phyloP scores from a whole-genome alignment of 768 basidiomycete species.

The Astraeus odoratus region DNA sequence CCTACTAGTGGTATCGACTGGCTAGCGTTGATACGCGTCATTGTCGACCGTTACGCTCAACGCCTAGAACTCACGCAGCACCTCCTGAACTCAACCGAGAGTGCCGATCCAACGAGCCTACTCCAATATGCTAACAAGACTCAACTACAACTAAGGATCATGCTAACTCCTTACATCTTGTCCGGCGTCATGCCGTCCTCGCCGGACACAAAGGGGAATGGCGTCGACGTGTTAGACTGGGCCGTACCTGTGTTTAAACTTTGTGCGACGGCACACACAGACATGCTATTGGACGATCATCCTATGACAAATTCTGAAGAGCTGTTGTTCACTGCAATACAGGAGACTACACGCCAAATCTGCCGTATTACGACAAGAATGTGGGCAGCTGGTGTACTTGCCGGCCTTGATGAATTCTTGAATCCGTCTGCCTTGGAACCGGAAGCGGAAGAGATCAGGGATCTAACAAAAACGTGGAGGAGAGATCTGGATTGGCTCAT shows the following conservation, averaged over 20 bases:
- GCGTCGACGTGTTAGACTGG: slow-evolving; percentile 15
- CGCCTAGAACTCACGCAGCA: slow-evolving; percentile 35
- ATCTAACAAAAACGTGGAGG: slow-evolving; percentile 28
- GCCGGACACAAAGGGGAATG: background rate
- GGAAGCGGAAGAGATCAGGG: slow-evolving; percentile 2
- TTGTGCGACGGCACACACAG: slow-evolving; percentile 30
- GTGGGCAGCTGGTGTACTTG: slow-evolving; percentile 37
- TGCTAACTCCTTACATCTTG: slow-evolving; percentile 10
- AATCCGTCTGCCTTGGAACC: slow-evolving; percentile 1
- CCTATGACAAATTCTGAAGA: slow-evolving; percentile 23
- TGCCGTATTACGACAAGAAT: slow-evolving; percentile 39
- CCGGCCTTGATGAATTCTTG: slow-evolving; percentile 13
- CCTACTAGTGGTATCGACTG: slow-evolving; percentile 38
- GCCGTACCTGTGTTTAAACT: slow-evolving; percentile 21
- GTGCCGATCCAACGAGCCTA: slow-evolving; percentile 8
- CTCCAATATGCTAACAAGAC: slow-evolving; percentile 3
- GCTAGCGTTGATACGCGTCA: slow-evolving; percentile 29
- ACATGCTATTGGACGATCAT: background rate
- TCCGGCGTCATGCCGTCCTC: slow-evolving; percentile 1
- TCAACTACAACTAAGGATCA: slow-evolving; percentile 15
- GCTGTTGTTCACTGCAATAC: slow-evolving; percentile 20
- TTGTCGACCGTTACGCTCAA: slow-evolving; percentile 36
- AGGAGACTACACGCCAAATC: slow-evolving; percentile 36
- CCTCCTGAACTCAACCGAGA: slow-evolving; percentile 22
- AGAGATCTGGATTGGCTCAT: slow-evolving; percentile 31